Percentiles rank a stretch among this genome's conserved stretches.
Conservation (phyloP, 345 rosid genomes). For the Melaleuca quinquenervia region DNA sequence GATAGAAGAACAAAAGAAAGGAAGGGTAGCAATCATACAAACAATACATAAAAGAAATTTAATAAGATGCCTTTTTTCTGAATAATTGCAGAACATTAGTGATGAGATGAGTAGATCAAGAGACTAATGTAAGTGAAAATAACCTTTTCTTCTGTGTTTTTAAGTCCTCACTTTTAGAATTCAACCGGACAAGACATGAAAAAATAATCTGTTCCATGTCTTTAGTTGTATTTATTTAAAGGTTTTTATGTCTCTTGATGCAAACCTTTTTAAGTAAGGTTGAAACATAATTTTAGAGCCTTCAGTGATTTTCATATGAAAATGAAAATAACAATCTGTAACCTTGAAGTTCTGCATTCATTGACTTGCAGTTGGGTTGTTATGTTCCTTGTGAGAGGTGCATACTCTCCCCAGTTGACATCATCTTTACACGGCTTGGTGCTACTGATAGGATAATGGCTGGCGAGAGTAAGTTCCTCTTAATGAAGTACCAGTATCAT, state of each 20-base stretch:
- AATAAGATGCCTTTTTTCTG: neutral
- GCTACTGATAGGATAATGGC: slow-evolving; percentile 91
- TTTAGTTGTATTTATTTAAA: neutral
- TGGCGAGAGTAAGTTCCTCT: slow-evolving; percentile 67
- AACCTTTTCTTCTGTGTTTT: neutral
- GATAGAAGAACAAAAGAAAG: neutral
- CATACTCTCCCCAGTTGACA: slow-evolving; percentile 60
- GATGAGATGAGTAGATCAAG: neutral
- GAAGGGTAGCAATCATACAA: neutral
- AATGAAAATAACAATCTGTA: neutral
- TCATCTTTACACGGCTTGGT: slow-evolving; percentile 88
- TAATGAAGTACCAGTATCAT: neutral
- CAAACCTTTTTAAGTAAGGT: neutral
- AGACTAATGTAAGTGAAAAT: neutral
- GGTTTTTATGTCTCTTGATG: neutral
- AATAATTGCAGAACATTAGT: neutral
- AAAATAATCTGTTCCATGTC: neutral
- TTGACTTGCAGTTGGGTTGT: slow-evolving; percentile 66
- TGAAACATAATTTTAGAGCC: neutral
- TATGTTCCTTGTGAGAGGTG: slow-evolving; percentile 70
- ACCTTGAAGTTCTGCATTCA: neutral
- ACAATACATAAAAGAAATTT: neutral
- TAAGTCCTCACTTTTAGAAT: neutral
- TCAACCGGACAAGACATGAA: neutral
- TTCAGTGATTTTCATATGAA: neutral